phyloP scores from a whole-genome alignment of 768 basidiomycete genomes.

The Suillus alpinus region DNA sequence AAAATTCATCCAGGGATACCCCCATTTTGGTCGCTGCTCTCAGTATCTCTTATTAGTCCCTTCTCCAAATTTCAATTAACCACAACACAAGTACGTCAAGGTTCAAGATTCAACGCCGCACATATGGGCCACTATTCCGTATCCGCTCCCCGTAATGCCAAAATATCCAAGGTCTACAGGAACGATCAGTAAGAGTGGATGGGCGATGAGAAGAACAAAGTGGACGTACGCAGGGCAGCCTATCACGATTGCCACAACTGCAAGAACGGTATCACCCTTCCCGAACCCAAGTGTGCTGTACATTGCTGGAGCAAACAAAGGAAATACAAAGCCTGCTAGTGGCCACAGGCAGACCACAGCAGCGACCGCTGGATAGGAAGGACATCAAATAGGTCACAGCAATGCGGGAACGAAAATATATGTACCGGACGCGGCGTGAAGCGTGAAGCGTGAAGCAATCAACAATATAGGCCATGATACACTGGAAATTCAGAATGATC shows the following conservation, averaged over 20 bases:
- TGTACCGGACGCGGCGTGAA: constrained; percentile 67
- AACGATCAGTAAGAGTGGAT: constrained; percentile 13
- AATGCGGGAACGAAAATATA: constrained; percentile 12
- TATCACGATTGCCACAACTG: constrained; percentile 51
- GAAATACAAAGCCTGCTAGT: constrained; percentile 72
- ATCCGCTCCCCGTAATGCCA: constrained; percentile 50
- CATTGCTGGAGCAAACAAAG: constrained; percentile 73
- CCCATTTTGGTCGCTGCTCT: no score
- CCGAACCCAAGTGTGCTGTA: constrained; percentile 66
- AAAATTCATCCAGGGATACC: no score
- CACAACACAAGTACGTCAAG: no score
- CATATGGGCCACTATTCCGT: constrained; percentile 46
- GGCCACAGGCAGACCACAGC: constrained; percentile 63
- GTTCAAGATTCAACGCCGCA: no score
- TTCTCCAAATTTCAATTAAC: no score
- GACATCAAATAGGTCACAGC: not conserved
- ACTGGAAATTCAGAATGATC: constrained; percentile 57
- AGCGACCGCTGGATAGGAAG: constrained; percentile 49
- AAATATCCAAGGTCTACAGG: constrained; percentile 37
- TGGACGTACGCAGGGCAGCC: constrained; percentile 55
- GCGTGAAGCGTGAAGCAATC: constrained; percentile 67
- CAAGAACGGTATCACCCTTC: constrained; percentile 65
- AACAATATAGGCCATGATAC: constrained; percentile 66
- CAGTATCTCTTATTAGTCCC: no score
- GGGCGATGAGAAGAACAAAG: not conserved